These are phyloP conservation scores for Microbotryomycetes sp. DNA, from an alignment of 1,284 basidiomycete genomes.

Conservation along the genomic window DNA sequence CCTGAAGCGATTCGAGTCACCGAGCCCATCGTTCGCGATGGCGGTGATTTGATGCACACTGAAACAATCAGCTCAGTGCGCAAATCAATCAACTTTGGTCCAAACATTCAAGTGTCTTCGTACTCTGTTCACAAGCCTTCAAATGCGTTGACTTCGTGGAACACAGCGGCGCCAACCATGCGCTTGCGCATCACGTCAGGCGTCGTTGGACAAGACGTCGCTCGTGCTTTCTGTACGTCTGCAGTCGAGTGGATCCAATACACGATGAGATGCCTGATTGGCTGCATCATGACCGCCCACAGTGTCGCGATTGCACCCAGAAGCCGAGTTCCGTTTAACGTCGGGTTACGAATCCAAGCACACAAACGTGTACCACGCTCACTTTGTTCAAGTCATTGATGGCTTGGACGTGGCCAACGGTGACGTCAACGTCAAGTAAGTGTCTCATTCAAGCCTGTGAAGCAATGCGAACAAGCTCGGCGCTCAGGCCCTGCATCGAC, in stretches of 20 bases:
- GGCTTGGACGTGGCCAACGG: conserved; percentile 81
- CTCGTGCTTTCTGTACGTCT: not conserved
- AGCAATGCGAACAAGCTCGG: not conserved
- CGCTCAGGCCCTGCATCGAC: not conserved
- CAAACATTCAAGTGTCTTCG: not conserved
- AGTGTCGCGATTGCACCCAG: conserved; percentile 22
- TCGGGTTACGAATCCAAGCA: conserved; percentile 31
- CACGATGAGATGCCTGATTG: too few relatives aligned
- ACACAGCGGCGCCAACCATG: not conserved
- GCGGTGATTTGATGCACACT: not conserved
- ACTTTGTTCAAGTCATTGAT: conserved; percentile 58
- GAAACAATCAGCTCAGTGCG: conserved; percentile 12
- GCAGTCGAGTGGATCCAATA: not conserved
- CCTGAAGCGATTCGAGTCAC: too few relatives aligned
- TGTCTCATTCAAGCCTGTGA: not conserved
- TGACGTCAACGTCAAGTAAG: conserved; percentile 59
- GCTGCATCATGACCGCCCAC: not conserved
- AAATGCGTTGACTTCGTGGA: conserved; percentile 4
- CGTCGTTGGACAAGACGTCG: conserved; percentile 11
- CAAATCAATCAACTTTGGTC: conserved; percentile 36
- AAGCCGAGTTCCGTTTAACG: conserved; percentile 28
- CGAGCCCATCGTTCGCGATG: too few relatives aligned
- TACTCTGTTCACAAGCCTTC: not conserved
- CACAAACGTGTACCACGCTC: conserved; percentile 32
- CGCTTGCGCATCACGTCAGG: conserved; percentile 2